Conservation (phyloP, 2,329 filamentous ascomycete species). For the Alternaria atra region DNA sequence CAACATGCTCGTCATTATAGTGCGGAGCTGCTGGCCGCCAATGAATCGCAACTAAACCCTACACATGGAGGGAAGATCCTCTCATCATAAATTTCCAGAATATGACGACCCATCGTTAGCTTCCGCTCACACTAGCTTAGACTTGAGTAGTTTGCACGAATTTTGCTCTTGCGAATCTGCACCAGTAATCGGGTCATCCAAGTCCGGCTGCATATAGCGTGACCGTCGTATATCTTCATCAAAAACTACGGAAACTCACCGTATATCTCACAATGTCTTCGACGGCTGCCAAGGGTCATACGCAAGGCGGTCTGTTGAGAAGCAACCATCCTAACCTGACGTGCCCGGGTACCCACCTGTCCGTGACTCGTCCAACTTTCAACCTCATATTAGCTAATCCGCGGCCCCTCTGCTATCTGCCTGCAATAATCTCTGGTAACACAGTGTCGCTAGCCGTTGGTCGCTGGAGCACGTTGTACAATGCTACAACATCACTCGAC, state of each 20-base stretch:
- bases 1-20: constrained; percentile 8
- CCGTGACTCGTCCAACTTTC: background rate
- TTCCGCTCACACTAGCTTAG: constrained; percentile 6
- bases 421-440: constrained; percentile 8
- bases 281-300: background rate
- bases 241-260: background rate
- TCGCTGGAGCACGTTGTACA: constrained; percentile 12
- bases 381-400: constrained; percentile 14
- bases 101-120: constrained; percentile 11
- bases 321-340: background rate
- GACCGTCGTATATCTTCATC: background rate
- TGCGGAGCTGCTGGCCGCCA: constrained; percentile 1
- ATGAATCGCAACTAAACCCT: background rate
- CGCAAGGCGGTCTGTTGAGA: background rate
- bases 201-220: background rate
- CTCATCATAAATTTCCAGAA: constrained; percentile 12
- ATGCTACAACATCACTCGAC: constrained; percentile 15
- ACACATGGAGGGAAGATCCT: constrained; percentile 11
- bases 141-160: background rate
- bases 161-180: constrained; percentile 8
- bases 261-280: background rate
- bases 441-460: constrained; percentile 7
- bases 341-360: background rate
- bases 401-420: constrained; percentile 2
- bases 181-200: background rate